These are phyloP conservation scores for Penicillium pulvis DNA, from an alignment of 495 filamentous ascomycete species.

Conservation along the genomic window DNA sequence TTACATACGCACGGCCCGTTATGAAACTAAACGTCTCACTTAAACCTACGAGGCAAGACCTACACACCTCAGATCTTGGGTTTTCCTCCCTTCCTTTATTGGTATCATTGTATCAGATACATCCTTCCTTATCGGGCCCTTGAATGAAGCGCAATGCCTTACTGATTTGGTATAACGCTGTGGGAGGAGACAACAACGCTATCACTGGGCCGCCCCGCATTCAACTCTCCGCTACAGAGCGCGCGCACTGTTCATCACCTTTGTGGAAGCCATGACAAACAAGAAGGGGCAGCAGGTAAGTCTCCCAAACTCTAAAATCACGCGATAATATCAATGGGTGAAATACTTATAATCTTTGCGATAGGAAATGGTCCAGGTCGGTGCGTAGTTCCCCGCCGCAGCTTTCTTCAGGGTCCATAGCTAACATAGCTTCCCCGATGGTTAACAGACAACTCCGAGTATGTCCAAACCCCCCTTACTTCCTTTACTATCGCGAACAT, in stretches of 20 bases:
- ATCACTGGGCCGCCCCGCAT: constrained; percentile 30
- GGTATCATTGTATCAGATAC: background rate
- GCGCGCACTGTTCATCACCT: constrained; percentile 3
- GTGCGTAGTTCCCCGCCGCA: constrained; percentile 60
- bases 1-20: constrained; percentile 22
- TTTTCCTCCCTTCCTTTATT: background rate
- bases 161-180: constrained; percentile 6
- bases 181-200: constrained; percentile 20
- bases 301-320: constrained; percentile 1
- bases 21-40: constrained; percentile 1
- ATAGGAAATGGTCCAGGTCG: constrained; percentile 99
- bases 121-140: background rate
- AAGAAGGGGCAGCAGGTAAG: constrained; percentile 80
- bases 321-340: background rate
- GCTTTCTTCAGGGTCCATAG: constrained; percentile 26
- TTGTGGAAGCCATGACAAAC: constrained; percentile 41
- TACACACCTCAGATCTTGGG: background rate
- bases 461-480: constrained; percentile 29
- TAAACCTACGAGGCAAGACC: background rate
- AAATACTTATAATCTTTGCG: constrained; percentile 20
- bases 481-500: background rate
- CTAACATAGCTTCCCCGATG: constrained; percentile 19
- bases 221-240: constrained; percentile 15
- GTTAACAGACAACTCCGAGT: constrained; percentile 53
- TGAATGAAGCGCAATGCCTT: constrained; percentile 13